Base-by-base conservation (phyloP, 352 stramenopile species). In the Globisporangium acanthophoron region DNA sequence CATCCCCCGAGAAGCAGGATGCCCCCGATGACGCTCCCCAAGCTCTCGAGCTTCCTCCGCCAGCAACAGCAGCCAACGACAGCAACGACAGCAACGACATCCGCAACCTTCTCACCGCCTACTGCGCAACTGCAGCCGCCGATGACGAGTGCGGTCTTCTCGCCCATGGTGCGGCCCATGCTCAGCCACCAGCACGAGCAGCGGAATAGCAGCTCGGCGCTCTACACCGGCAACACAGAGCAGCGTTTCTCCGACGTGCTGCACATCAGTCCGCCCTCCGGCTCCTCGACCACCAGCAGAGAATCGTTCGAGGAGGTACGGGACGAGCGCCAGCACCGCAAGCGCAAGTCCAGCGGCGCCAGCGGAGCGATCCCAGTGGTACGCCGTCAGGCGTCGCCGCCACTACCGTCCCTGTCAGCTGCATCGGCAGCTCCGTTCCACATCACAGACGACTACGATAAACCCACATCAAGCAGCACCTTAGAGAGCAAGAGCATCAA, bases 21-120 rank as follows among this genome's bases (percentile, higher is more conserved):
- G 33, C 33, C 33, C 8, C 33, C 33, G 33, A 37, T 37, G 6
- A 61, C 60, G 20, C 61, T 77, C 4, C 69, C 69, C 9, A 67
- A 54, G 37, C 59, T 77, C 52, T 64, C 58, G 44, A 62, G 61
- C 39, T 67, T 77, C 54, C 44, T 77, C 11, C 62, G 60, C 15
- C 35, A 58, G 35, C 54, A 54, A 13, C 33, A 31, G 13, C 33
- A n/a, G 18, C 50, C 8, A 37, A n/a, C 24, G 39, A 40, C 52
- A n/a, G 11, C 52, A 9, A 50, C 52, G 7, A 40, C 52, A n/a
- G 11, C 52, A 9, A 50, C 52, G 7, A 37, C 33, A 37, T 11
- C 33, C 33, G 33, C 33, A 9, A 37, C 33, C 33, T 37, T 37
- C 33, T 37, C 33, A 37, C 33, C 33, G 8, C 33, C 33, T 11